A percentile compares a stretch with the other conserved stretches of the same genome.
Conservation (phyloP, 2,329 filamentous ascomycete genomes). For the Exophiala dermatitidis region DNA sequence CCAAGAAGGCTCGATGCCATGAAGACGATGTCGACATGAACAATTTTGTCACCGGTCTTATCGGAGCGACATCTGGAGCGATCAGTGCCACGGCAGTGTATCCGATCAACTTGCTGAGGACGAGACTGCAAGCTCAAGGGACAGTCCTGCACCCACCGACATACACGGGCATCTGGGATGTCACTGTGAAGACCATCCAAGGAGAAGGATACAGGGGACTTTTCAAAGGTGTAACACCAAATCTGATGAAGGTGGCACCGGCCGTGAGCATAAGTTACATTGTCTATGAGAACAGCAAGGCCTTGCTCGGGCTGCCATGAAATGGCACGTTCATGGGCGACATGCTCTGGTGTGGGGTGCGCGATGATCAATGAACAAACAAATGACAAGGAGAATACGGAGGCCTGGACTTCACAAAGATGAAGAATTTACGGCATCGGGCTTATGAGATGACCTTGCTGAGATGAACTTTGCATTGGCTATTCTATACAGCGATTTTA, state of each 20-base stretch:
- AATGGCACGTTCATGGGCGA: background rate
- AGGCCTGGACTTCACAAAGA: too few species aligned
- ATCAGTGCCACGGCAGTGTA: slow-evolving; percentile 93
- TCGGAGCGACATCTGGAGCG: slow-evolving; percentile 85
- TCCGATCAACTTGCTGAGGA: slow-evolving; percentile 86
- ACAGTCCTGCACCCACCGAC: slow-evolving; percentile 84
- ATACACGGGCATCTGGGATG: slow-evolving; percentile 86
- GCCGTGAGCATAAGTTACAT: slow-evolving; percentile 93
- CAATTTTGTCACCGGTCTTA: slow-evolving; percentile 76
- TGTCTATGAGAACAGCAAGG: slow-evolving; percentile 86
- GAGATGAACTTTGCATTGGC: too few species aligned
- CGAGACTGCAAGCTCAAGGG: slow-evolving; percentile 86
- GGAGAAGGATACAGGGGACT: slow-evolving; percentile 78
- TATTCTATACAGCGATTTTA: too few species aligned
- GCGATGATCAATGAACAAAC: background rate
- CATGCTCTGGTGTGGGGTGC: background rate
- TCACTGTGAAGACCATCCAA: slow-evolving; percentile 71
- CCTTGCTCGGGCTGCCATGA: slow-evolving; percentile 47
- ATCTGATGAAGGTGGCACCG: slow-evolving; percentile 90
- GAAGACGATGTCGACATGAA: slow-evolving; percentile 76
- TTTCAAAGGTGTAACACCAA: slow-evolving; percentile 92
- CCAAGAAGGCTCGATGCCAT: slow-evolving; percentile 60
- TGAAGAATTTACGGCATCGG: too few species aligned
- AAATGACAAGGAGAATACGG: background rate
- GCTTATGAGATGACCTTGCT: too few species aligned